phyloP scores from a whole-genome alignment of 1,284 basidiomycete species.

The Melampsora abietis-canadensis region DNA sequence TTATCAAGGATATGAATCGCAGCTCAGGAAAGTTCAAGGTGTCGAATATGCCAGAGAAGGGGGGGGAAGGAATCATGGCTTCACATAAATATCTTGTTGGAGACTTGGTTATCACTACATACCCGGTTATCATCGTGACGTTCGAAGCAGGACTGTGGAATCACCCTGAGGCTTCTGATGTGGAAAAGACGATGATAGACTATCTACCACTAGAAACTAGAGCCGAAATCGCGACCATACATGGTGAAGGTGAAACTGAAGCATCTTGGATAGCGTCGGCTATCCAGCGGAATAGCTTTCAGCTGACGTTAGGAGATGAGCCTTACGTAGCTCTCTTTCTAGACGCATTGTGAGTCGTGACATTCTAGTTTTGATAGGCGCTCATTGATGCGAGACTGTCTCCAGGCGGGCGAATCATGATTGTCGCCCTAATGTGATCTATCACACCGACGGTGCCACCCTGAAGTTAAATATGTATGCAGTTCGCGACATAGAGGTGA shows the following conservation, averaged over 20 bases:
- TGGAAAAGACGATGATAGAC: not conserved
- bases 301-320: not conserved
- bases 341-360: not conserved
- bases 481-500: not conserved
- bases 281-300: not conserved
- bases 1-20: too few relatives aligned
- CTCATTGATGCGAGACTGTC: not conserved
- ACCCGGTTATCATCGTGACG: not conserved
- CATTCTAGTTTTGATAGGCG: not conserved
- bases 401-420: not conserved
- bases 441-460: not conserved
- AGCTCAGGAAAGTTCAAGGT: not conserved
- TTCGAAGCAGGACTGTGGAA: not conserved
- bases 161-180: not conserved
- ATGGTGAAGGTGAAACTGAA: not conserved
- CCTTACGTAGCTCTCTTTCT: not conserved
- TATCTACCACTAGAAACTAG: not conserved
- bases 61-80: not conserved
- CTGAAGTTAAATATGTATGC: constrained; percentile 1
- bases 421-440: constrained; percentile 2
- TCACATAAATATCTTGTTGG: not conserved
- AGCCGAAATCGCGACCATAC: not conserved
- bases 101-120: not conserved
- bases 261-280: not conserved
- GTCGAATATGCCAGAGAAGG: not conserved